Evolutionary conservation across 768 basidiomycete species (phyloP).

Genomic region (Leccinellum albellum): DNA sequence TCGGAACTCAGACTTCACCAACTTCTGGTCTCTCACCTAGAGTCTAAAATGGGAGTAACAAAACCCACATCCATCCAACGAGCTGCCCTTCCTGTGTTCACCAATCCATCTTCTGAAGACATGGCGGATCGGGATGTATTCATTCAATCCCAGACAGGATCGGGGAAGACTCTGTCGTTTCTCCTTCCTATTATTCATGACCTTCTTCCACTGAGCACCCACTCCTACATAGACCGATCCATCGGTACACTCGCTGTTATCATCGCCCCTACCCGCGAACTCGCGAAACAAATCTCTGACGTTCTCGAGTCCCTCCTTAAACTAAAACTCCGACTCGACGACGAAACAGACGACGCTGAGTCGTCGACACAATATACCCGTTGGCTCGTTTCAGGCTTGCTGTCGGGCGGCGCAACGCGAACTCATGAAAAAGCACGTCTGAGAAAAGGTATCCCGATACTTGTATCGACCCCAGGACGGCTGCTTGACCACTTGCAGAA

Average conservation of each 20-base stretch:
- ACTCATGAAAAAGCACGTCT: conserved; percentile 94
- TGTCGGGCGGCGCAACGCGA: conserved; percentile 92
- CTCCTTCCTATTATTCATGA: conserved; percentile 94
- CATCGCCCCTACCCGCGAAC: conserved; percentile 91
- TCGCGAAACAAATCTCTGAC: conserved; percentile 95
- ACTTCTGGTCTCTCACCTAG: conserved; percentile 72
- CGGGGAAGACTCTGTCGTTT: conserved; percentile 92
- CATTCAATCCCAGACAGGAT: conserved; percentile 95
- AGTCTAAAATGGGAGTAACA: conserved; percentile 72
- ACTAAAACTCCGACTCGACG: conserved; percentile 63
- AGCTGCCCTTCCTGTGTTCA: conserved; percentile 61
- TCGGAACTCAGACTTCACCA: conserved; percentile 79
- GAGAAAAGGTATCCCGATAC: conserved; percentile 90
- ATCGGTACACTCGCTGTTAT: conserved; percentile 94
- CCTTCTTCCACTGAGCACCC: conserved; percentile 80
- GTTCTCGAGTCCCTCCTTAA: conserved; percentile 82
- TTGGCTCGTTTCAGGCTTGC: conserved; percentile 90
- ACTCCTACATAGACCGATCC: conserved; percentile 92
- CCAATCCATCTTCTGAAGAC: conserved; percentile 37
- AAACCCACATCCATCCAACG: conserved; percentile 92
- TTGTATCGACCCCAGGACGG: conserved; percentile 94
- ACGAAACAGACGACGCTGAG: conserved; percentile 49
- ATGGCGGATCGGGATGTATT: conserved; percentile 68
- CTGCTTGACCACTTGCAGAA: conserved; percentile 96
- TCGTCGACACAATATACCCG: conserved; percentile 57